Evolutionary conservation across 164 flowering plant species (phyloP), one percentile per base, ranked within the genome.

Genomic region (Protea cynaroides): DNA sequence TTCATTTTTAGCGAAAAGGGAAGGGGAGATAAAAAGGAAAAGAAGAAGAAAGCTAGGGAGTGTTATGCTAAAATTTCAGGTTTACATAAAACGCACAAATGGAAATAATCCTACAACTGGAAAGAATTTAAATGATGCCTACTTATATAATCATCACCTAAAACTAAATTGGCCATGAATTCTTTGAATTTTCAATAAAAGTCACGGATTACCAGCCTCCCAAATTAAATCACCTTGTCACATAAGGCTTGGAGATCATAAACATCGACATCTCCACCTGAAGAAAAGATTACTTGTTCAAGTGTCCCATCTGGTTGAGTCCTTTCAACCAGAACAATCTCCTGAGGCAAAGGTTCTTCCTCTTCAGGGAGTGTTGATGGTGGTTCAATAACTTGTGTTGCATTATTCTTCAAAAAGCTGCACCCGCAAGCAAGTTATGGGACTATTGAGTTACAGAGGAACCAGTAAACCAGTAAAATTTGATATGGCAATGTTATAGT

Each of bases 211-310:
- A 29, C 34, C 34, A 29, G 34, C 34, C 34, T 29, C 4, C 34
- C 34, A 29, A 29, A 29, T 29, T 5, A 19, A n/a, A 25, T 71
- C 65, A 90, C 98, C 96, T 89, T 89, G 75, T 90, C 98, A 69
- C 97, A 90, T 24, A 94, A 76, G 51, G 89, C 76, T 73, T 90
- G 88, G 53, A 94, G 82, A 63, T 89, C 90, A 80, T 89, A 86
- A 13, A 94, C 76, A 72, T 90, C 90, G 44, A 94, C 81, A 65
- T 87, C 82, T 70, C 85, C 95, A 73, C 95, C 96, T 9, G 96
- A 86, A 72, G 98, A 87, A 68, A 89, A 94, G 37, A 93, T 70
- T 58, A 93, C 86, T 66, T 90, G 88, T 72, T 90, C 97, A 65
- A 77, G 61, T 47, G 75, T 62, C 62, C 98, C 97, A 81, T 88